phyloP scores from a whole-genome alignment of 176 grass and related monocot species.

The Carex parvula region DNA sequence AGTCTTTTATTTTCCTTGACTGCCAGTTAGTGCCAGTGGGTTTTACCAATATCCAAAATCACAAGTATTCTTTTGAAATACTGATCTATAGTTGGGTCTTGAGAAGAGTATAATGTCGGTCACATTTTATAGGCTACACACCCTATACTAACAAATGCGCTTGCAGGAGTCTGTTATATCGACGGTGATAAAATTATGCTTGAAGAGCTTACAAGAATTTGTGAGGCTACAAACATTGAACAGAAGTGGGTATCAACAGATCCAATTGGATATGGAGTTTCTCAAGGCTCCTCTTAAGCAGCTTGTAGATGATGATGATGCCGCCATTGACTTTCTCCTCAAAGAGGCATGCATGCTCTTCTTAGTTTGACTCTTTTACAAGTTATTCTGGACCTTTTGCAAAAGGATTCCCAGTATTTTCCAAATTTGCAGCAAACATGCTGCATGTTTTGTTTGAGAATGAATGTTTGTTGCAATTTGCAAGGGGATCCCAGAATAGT shows the following conservation, averaged over 20 bases:
- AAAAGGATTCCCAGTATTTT: not conserved
- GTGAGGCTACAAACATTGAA: conserved; percentile 97
- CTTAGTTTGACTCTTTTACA: not conserved
- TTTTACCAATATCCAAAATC: not conserved
- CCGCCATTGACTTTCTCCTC: conserved; percentile 82
- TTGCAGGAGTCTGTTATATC: conserved; percentile 96
- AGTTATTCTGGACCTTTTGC: not conserved
- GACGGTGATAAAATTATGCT: conserved; percentile 70
- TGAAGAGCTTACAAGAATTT: conserved; percentile 99
- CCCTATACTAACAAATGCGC: not conserved
- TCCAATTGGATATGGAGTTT: conserved; percentile 98
- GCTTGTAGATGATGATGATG: conserved; percentile 81
- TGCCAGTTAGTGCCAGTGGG: not conserved
- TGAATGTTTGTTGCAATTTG: not conserved
- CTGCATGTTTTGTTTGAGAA: not conserved
- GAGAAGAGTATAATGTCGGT: not conserved
- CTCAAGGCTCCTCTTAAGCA: conserved; percentile 87
- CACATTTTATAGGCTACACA: not conserved
- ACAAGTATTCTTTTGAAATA: not conserved
- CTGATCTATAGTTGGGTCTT: not conserved
- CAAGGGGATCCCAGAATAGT: not conserved
- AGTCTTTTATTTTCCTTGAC: not conserved
- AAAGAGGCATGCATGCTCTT: conserved; percentile 72
- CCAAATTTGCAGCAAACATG: not conserved
- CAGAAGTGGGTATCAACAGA: conserved; percentile 98